Base-by-base conservation (phyloP, 2,329 filamentous ascomycete species). In the Dissoconium aciculare region DNA sequence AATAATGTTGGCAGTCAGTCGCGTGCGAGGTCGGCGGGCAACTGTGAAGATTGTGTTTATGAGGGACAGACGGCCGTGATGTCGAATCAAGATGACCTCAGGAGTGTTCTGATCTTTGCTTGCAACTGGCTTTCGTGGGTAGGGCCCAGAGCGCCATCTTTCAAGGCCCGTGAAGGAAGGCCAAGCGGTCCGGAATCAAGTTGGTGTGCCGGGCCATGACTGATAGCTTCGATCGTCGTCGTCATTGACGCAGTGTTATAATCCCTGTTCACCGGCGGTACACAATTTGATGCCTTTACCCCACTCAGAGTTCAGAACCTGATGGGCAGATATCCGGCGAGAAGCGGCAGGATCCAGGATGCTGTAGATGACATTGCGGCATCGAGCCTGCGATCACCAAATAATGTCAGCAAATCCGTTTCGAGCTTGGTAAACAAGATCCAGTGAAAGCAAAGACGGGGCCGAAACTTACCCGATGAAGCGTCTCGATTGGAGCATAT, bases 261-360 rank as follows among this genome's bases (percentile, higher is more conserved):
- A 76, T 35, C 89, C 89, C 66, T 95, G 85, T 59, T 95, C 82
- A 44, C 87, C 89, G 38, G 89, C 87, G 59, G 85, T 89, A 64
- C 89, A 98, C 35, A 95, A 69, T 60, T 85, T 92, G 58, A 95
- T 94, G 58, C 94, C 87, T 45, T 89, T 81, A 44, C 89, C 84
- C 89, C 89, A 98, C 63, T 98, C 89, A 4, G 87, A 95, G 59
- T 93, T 93, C 49, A 98, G 73, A 34, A 95, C 83, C 60, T 98
- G 89, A 24, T 85, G 87, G 35, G 89, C 87, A 16, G 84, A 94
- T 53, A 98, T 87, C 46, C 89, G 82, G 41, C 89, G 78, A 34
- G 72, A 72, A 15, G 89, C 84, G 54, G 93, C 94, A 16, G 89
- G 89, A 52, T 98, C 89, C 27, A 98, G 69, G 42, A 98, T 93